A percentile compares a stretch with the other conserved stretches of the same genome.
Conservation (phyloP, 805 yeast genomes). For the Saturnispora gosingensis region DNA sequence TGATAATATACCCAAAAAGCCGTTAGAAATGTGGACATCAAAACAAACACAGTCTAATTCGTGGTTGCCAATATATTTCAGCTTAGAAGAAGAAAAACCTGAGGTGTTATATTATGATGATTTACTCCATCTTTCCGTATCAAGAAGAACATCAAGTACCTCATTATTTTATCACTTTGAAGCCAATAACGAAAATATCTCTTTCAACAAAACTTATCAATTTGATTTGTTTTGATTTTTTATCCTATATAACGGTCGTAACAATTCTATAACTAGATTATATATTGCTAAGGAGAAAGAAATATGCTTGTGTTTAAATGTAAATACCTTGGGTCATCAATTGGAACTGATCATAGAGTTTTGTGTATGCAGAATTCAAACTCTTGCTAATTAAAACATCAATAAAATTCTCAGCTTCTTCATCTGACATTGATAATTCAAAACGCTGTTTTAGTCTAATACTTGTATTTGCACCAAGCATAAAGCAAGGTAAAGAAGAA, state of each 20-base stretch:
- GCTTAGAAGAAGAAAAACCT: not conserved
- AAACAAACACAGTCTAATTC: constrained; percentile 31
- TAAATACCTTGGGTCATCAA: constrained; percentile 92
- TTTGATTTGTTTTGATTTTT: constrained; percentile 25
- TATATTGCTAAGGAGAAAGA: not conserved
- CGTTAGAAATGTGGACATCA: constrained; percentile 1
- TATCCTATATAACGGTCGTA: not conserved
- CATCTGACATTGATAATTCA: constrained; percentile 64
- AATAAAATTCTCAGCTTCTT: constrained; percentile 68
- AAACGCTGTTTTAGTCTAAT: constrained; percentile 71
- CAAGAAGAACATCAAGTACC: constrained; percentile 4
- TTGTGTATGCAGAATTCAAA: constrained; percentile 78
- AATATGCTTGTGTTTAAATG: constrained; percentile 29
- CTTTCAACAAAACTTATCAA: constrained; percentile 11
- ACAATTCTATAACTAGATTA: not conserved
- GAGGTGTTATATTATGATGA: not conserved
- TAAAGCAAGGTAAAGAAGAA: constrained; percentile 84
- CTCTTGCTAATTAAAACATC: constrained; percentile 76
- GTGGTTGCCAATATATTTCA: constrained; percentile 60
- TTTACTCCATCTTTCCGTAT: not conserved
- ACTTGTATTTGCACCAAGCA: constrained; percentile 77
- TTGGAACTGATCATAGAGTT: constrained; percentile 93
- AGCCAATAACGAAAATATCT: not conserved
- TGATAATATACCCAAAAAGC: constrained; percentile 35
- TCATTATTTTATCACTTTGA: constrained; percentile 16